These are phyloP conservation scores for Neocucurbitaria cava DNA, from an alignment of 2,329 filamentous ascomycete species.

Conservation along the genomic window DNA sequence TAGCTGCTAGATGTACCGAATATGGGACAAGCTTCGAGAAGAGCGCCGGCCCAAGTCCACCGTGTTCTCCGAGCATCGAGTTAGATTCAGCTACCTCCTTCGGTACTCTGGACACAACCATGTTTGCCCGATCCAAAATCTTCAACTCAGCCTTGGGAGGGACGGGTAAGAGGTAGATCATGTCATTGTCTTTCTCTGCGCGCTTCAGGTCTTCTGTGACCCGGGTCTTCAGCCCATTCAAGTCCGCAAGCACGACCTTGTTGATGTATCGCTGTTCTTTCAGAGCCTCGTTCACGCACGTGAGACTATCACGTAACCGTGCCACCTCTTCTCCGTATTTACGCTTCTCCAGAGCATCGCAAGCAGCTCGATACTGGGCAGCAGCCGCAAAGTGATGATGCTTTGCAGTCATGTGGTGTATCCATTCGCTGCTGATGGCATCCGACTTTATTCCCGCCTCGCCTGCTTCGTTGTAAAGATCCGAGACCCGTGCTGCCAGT, in stretches of 20 bases:
- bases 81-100: conserved; percentile 82
- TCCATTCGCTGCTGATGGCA: conserved; percentile 91
- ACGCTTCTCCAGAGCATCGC: conserved; percentile 89
- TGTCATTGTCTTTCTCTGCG: conserved; percentile 94
- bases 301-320: conserved; percentile 79
- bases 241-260: conserved; percentile 79
- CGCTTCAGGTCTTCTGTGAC: conserved; percentile 88
- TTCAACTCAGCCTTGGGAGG: conserved; percentile 88
- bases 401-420: conserved; percentile 96
- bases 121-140: conserved; percentile 82
- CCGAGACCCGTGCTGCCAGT: conserved; percentile 87
- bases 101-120: conserved; percentile 82
- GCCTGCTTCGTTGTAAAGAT: conserved; percentile 83
- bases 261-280: conserved; percentile 85
- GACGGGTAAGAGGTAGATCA: conserved; percentile 89
- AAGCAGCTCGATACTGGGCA: conserved; percentile 89
- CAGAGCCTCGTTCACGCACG: conserved; percentile 83
- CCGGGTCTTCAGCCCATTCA: conserved; percentile 81
- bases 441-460: conserved; percentile 90
- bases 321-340: conserved; percentile 97
- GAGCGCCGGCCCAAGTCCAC: conserved; percentile 81
- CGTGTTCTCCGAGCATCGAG: conserved; percentile 78
- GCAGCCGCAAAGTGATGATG: conserved; percentile 97
- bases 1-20: conserved; percentile 91
- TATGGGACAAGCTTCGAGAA: conserved; percentile 95